Evolutionary conservation across 1,139 yeast species (phyloP).

Genomic region (Williopsis jadinii): DNA sequence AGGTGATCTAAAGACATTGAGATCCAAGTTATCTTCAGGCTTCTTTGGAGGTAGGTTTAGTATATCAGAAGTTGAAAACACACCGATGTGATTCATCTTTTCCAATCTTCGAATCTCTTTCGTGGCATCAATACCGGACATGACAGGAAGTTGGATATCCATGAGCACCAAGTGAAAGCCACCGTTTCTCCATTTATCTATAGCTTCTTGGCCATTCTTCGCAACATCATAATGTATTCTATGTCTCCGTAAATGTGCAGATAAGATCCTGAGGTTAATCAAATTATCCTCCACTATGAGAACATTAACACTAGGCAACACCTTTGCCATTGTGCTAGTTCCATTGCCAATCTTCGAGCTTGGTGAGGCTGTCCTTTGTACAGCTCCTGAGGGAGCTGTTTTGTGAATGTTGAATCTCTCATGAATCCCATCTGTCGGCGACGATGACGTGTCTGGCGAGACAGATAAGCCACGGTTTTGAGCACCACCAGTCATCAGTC

Average conservation of each 20-base stretch:
- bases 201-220: conserved; percentile 86
- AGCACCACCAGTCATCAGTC: not conserved
- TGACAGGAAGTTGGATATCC: conserved; percentile 93
- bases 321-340: conserved; percentile 19
- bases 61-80: conserved; percentile 43
- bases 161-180: conserved; percentile 87
- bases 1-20: conserved; percentile 68
- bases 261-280: conserved; percentile 87
- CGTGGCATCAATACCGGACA: conserved; percentile 91
- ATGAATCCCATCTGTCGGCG: conserved; percentile 4
- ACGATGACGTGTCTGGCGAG: conserved; percentile 4
- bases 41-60: conserved; percentile 13
- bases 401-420: not conserved
- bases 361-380: not conserved
- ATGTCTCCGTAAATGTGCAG: conserved; percentile 83
- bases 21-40: conserved; percentile 38
- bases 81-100: conserved; percentile 75
- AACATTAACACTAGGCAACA: conserved; percentile 75
- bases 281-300: conserved; percentile 94
- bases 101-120: conserved; percentile 83
- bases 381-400: not conserved
- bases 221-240: conserved; percentile 83
- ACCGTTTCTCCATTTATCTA: conserved; percentile 87
- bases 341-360: conserved; percentile 4
- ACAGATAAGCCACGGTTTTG: not conserved